phyloP scores from a whole-genome alignment of 257 asterid genomes.

The Plectranthus barbatus region DNA sequence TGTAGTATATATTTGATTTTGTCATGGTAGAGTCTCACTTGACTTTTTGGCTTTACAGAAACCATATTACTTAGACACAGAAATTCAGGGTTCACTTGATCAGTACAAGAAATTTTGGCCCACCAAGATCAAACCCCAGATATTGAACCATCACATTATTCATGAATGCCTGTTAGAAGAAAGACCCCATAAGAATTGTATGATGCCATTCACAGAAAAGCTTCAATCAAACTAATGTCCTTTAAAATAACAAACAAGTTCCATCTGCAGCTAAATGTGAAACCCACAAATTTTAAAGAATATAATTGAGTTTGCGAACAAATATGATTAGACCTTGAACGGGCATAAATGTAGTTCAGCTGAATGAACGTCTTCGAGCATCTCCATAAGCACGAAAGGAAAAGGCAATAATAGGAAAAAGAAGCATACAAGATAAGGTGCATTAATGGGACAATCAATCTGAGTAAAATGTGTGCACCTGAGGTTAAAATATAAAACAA shows the following conservation, averaged over 20 bases:
- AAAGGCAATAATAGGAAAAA: neutral
- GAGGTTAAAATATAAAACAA: conserved; percentile 5
- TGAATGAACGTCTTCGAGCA: neutral
- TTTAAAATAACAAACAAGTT: conserved; percentile 5
- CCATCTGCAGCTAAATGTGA: conserved; percentile 2
- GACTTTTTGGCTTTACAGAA: conserved; percentile 8
- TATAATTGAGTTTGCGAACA: neutral
- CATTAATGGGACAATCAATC: conserved; percentile 16
- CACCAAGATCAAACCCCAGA: conserved; percentile 48
- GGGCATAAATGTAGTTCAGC: neutral
- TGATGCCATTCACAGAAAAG: conserved; percentile 7
- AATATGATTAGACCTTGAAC: conserved; percentile 7
- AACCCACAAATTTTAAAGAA: neutral
- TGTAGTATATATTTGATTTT: conserved; percentile 13
- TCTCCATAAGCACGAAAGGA: conserved; percentile 13
- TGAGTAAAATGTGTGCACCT: conserved; percentile 2
- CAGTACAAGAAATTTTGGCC: conserved; percentile 23
- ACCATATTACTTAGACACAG: conserved; percentile 5
- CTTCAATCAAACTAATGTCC: neutral
- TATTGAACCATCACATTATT: conserved; percentile 62
- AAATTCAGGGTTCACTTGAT: conserved; percentile 14
- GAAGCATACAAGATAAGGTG: conserved; percentile 13
- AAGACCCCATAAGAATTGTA: conserved; percentile 6
- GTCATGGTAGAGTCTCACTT: conserved; percentile 18
- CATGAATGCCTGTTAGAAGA: conserved; percentile 49